Conservation (phyloP, 352 stramenopile genomes). For the Pythium chondricola region DNA sequence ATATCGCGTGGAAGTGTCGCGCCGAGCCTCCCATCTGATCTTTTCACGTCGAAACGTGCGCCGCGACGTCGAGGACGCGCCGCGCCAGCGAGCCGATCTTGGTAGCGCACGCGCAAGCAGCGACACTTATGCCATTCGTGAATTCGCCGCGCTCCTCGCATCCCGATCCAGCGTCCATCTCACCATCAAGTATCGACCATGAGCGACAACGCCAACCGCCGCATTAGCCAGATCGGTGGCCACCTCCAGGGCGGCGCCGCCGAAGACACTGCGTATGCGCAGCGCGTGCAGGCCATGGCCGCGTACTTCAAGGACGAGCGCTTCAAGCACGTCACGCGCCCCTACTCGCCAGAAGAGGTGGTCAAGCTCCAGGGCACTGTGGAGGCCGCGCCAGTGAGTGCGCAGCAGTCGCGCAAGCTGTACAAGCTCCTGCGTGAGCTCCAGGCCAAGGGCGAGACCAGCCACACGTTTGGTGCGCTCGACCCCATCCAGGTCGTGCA, state of each 20-base stretch:
- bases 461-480: conserved; percentile 84
- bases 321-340: conserved; percentile 77
- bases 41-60: conserved; percentile 25
- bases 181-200: conserved; percentile 19
- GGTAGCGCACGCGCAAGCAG: too few species aligned
- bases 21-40: conserved; percentile 16
- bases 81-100: too few species aligned
- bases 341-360: conserved; percentile 76
- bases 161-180: background rate
- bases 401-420: conserved; percentile 70
- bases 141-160: conserved; percentile 12
- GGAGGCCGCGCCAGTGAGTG: conserved; percentile 33
- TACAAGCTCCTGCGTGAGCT: conserved; percentile 85
- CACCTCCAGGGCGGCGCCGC: conserved; percentile 38
- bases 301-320: conserved; percentile 67
- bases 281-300: conserved; percentile 68
- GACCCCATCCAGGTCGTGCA: conserved; percentile 95
- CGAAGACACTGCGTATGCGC: conserved; percentile 56
- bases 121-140: too few species aligned
- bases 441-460: conserved; percentile 70
- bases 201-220: conserved; percentile 55
- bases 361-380: conserved; percentile 84
- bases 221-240: conserved; percentile 67
- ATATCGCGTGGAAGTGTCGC: conserved; percentile 3
- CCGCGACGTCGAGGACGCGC: conserved; percentile 11